Base-by-base conservation (phyloP, 768 basidiomycete species). In the Tricholoma saponaceum region DNA sequence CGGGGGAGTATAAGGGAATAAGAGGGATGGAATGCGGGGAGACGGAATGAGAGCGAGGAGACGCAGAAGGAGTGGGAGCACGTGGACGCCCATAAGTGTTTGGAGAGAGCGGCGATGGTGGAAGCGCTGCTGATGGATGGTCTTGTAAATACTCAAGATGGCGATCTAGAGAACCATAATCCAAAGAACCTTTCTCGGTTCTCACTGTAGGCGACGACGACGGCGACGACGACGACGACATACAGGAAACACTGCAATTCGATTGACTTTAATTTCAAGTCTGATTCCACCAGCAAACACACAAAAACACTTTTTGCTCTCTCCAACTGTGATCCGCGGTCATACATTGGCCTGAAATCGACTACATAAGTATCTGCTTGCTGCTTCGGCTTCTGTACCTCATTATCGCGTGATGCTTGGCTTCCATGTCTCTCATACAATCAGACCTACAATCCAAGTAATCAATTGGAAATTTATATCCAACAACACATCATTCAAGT, bases 51-150 rank as follows among this genome's bases (percentile, higher is more conserved):
- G n/a, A 30, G 62, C 60, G 60, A 59, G 54, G 16, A 51, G 66
- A 62, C 52, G 66, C 65, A 33, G 71, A 68, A 32, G 75, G 73
- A 8, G 76, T 73, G 16, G 74, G 72, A 32, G 74, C 72, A 69
- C 74, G 76, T 69, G 76, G 70, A 63, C 72, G 74, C 54, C 64
- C 61, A 56, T 67, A 64, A 26, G 62, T 62, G 54, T 61, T 66
- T 49, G 69, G 66, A 46, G 73, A 71, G 66, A 70, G 64, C 39
- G 70, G 71, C 12, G 73, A 70, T 56, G 69, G 68, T n/a, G n/a
- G n/a, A n/a, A n/a, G n/a, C n/a, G n/a, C n/a, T n/a, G n/a, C n/a
- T n/a, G n/a, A n/a, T n/a, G n/a, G n/a, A n/a, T n/a, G n/a, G n/a
- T n/a, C n/a, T n/a, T n/a, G n/a, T n/a, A n/a, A n/a, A n/a, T n/a